phyloP scores from a whole-genome alignment of 2,329 filamentous ascomycete genomes.

The Geoglossum cookeanum region DNA sequence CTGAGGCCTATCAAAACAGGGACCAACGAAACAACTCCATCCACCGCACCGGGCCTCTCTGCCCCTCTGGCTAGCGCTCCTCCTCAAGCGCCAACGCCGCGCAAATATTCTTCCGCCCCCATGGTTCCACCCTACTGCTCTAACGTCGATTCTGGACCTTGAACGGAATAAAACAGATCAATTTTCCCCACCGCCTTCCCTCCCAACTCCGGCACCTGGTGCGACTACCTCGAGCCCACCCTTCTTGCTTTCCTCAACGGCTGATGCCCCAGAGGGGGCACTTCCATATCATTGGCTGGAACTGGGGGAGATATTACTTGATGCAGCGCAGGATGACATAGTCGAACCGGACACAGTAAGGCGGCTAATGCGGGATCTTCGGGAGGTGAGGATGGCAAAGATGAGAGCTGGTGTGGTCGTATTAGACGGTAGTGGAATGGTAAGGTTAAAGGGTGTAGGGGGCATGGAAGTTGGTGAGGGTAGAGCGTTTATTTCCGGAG shows the following conservation, averaged over 20 bases:
- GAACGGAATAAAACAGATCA: conserved; percentile 56
- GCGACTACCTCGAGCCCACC: conserved; percentile 37
- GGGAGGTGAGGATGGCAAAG: conserved; percentile 80
- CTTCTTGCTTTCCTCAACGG: conserved; percentile 59
- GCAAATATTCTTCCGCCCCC: conserved; percentile 82
- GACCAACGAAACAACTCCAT: conserved; percentile 52
- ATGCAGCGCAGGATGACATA: conserved; percentile 71
- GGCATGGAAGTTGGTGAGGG: conserved; percentile 86
- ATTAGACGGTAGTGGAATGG: conserved; percentile 50
- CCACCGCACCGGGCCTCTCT: conserved; percentile 65
- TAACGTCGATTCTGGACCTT: conserved; percentile 58
- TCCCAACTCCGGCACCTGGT: conserved; percentile 34
- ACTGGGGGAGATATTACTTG: conserved; percentile 68
- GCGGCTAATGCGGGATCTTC: conserved; percentile 56
- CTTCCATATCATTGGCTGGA: conserved; percentile 95
- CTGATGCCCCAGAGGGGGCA: conserved; percentile 44
- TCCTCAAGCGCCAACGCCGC: conserved; percentile 84
- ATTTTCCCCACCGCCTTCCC: conserved; percentile 60
- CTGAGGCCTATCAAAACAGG: conserved; percentile 32
- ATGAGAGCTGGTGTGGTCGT: conserved; percentile 56
- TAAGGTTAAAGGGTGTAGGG: conserved; percentile 67
- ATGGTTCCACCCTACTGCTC: conserved; percentile 64
- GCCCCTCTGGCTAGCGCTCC: conserved; percentile 84
- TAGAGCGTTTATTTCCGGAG: conserved; percentile 62
- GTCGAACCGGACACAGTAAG: conserved; percentile 53